phyloP scores from a whole-genome alignment of 2,329 filamentous ascomycete genomes.

The Talaromyces sp. region DNA sequence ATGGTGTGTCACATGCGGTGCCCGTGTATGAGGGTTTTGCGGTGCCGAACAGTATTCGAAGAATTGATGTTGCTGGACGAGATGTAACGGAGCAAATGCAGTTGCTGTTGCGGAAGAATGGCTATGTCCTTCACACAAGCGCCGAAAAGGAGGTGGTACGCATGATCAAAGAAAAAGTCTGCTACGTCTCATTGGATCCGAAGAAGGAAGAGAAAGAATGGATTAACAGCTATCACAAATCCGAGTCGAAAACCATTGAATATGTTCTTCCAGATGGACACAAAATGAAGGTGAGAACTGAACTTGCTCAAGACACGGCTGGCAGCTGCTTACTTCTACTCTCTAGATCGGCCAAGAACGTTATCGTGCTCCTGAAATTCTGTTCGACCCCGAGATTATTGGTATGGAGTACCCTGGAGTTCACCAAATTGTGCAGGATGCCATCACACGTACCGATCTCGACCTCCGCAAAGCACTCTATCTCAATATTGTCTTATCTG shows the following conservation, averaged over 20 bases:
- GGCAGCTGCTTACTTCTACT: background rate
- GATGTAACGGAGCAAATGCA: conserved; percentile 97
- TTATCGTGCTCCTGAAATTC: conserved; percentile 92
- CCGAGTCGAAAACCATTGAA: conserved; percentile 76
- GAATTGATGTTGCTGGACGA: conserved; percentile 92
- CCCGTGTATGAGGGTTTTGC: conserved; percentile 98
- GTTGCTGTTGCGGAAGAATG: conserved; percentile 82
- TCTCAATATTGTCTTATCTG: conserved; percentile 94
- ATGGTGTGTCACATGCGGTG: conserved; percentile 95
- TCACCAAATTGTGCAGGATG: conserved; percentile 95
- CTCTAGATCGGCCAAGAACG: conserved; percentile 82
- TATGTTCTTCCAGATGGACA: conserved; percentile 91
- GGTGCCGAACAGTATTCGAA: conserved; percentile 89
- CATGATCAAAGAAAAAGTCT: conserved; percentile 85
- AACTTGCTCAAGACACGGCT: background rate
- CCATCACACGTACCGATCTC: conserved; percentile 91
- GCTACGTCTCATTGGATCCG: conserved; percentile 87
- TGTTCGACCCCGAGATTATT: conserved; percentile 97
- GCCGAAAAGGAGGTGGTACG: conserved; percentile 99
- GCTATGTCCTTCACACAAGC: conserved; percentile 93
- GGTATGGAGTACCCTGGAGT: conserved; percentile 95
- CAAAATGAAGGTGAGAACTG: conserved; percentile 71
- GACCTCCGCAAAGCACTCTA: conserved; percentile 92
- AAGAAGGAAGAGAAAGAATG: conserved; percentile 96
- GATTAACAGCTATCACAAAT: conserved; percentile 68